Base-by-base conservation (phyloP, 1,284 basidiomycete genomes). In the Megacollybia platyphylla region DNA sequence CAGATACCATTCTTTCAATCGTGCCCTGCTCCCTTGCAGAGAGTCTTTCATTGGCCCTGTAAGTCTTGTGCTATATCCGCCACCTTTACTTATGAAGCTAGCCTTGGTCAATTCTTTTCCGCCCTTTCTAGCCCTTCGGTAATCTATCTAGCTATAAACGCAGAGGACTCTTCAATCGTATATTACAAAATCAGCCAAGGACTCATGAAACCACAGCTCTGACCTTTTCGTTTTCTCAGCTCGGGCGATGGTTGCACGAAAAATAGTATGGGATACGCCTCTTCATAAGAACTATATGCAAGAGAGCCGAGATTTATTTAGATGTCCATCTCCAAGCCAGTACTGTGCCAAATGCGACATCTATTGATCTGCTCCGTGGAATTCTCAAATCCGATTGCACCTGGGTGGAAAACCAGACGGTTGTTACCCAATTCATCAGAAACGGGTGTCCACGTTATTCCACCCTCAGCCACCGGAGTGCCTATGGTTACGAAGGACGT, bases 111-210 rank as follows among this genome's bases (percentile, higher is more conserved):
- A 17, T 75, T 78, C 1, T 84, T 84, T 52, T 52, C 58, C 42
- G 63, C 62, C 9, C 54, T 81, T 15, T 60, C 57, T 29, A 56
- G 65, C 36, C 67, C 71, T 2, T 51, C 61, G n/a, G 69, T 73
- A 44, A 57, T 87, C 31, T 81, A 75, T 53, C 58, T 87, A 29
- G 84, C 78, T 2, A 79, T 87, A 45, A 76, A 75, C 28, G 71
- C 78, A 0, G 76, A 83, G 42, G 85, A 87, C 52, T 78, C 83
- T 4, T 87, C 85, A 2, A 77, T 82, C 39, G 84, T 87, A 37
- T 87, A 87, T 57, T 87, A 87, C 58, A 85, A 83, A 50, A 65
- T 87, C 45, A 82, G 77, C 48, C 64, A 65, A 35, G 85, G 83
- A 44, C 81, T 87, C 15, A 71, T 76, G 45, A 87, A 87, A 51